Evolutionary conservation across 129 eudicot genomes (phyloP).

Genomic region (Artemisia argyi): DNA sequence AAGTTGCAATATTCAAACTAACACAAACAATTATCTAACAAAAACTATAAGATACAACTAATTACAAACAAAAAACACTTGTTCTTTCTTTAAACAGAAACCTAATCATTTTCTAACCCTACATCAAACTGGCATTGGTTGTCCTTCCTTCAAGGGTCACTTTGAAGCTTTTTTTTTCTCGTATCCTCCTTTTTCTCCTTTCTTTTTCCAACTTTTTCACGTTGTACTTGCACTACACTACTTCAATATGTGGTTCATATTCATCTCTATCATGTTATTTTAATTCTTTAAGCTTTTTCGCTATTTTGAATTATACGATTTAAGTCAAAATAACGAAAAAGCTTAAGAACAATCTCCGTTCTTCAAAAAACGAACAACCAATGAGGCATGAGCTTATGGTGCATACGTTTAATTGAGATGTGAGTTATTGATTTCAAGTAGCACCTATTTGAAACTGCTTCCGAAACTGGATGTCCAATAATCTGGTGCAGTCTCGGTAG

Average conservation of each 20-base stretch:
- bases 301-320: conserved; percentile 24
- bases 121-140: conserved; percentile 58
- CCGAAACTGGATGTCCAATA: conserved; percentile 88
- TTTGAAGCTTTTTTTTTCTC: conserved; percentile 32
- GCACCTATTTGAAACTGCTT: conserved; percentile 56
- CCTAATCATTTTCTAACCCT: conserved; percentile 45
- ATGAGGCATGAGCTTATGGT: conserved; percentile 9
- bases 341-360: conserved; percentile 14
- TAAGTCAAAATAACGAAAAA: conserved; percentile 38
- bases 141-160: conserved; percentile 39
- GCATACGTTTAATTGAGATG: no score
- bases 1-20: conserved; percentile 28
- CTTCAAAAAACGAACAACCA: conserved; percentile 6
- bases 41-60: conserved; percentile 30
- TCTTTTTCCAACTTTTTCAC: conserved; percentile 34
- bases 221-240: conserved; percentile 38
- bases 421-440: no score
- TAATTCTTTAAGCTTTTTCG: conserved; percentile 31
- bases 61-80: conserved; percentile 18
- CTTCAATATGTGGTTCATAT: conserved; percentile 41
- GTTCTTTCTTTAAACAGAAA: conserved; percentile 25
- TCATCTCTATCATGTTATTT: conserved; percentile 5
- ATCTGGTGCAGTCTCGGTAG: conserved; percentile 63
- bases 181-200: conserved; percentile 19
- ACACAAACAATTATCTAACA: conserved; percentile 23